These are phyloP conservation scores for Capronia epimyces DNA, from an alignment of 2,329 filamentous ascomycete species.

Conservation along the genomic window DNA sequence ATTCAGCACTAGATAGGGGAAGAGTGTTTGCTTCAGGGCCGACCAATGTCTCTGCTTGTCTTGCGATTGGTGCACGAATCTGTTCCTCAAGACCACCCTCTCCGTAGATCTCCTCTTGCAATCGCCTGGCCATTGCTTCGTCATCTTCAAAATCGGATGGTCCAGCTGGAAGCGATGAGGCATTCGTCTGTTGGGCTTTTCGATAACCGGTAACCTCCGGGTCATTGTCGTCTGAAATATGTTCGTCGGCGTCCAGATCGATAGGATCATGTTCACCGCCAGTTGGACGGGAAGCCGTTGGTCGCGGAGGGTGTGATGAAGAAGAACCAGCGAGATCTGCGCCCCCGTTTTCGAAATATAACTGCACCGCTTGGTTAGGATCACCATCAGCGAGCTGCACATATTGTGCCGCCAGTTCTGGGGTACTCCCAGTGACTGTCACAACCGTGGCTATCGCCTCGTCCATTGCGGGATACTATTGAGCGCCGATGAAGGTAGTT, in stretches of 20 bases:
- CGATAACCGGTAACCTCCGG: constrained; percentile 35
- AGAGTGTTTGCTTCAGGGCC: constrained; percentile 57
- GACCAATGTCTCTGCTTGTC: constrained; percentile 86
- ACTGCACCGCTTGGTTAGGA: constrained; percentile 75
- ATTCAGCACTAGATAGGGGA: constrained; percentile 43
- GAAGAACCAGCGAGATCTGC: constrained; percentile 50
- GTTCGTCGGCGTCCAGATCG: constrained; percentile 67
- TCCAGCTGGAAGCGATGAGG: constrained; percentile 34
- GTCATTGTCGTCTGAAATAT: constrained; percentile 37
- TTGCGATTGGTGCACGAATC: constrained; percentile 82
- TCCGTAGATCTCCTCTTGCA: constrained; percentile 88
- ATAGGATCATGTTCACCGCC: constrained; percentile 41
- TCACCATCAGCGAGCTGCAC: constrained; percentile 79
- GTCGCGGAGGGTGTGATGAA: constrained; percentile 35
- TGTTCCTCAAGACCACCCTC: constrained; percentile 44
- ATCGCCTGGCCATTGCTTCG: constrained; percentile 83
- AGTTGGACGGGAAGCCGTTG: constrained; percentile 16
- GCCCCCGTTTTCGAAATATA: constrained; percentile 86
- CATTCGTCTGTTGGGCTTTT: constrained; percentile 30
- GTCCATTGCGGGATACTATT: constrained; percentile 50
- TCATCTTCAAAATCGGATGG: constrained; percentile 63
- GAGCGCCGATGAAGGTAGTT: not conserved
- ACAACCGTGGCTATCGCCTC: constrained; percentile 69
- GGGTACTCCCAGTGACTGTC: constrained; percentile 69
- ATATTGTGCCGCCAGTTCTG: constrained; percentile 72